Percentiles rank a stretch among this genome's conserved stretches.
phyloP scores from a whole-genome alignment of 106 monocot species.

The Dendrobium chrysotoxum region DNA sequence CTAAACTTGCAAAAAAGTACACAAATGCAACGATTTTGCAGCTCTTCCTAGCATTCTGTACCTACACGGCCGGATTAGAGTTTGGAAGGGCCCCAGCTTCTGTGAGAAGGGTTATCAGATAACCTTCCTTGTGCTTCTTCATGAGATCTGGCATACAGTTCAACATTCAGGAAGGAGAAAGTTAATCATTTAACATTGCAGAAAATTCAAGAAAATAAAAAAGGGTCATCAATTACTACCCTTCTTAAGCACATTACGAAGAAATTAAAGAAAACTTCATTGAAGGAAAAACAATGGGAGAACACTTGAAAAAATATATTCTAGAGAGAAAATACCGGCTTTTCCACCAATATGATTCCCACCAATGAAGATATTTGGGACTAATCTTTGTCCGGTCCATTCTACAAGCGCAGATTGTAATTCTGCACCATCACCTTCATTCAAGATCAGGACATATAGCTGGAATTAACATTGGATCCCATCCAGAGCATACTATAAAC shows the following conservation, averaged over 20 bases:
- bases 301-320: too few species aligned
- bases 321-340: constrained; percentile 34
- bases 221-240: too few species aligned
- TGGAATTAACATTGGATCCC: background rate
- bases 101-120: constrained; percentile 61
- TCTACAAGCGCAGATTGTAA: constrained; percentile 54
- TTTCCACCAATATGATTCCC: constrained; percentile 83
- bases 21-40: too few species aligned
- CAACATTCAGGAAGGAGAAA: background rate
- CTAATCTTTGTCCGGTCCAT: constrained; percentile 78
- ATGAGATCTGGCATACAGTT: constrained; percentile 24
- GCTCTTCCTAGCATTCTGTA: too few species aligned
- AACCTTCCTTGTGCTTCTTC: constrained; percentile 34
- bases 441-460: background rate
- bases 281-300: too few species aligned
- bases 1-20: too few species aligned
- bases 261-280: too few species aligned
- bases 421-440: constrained; percentile 67
- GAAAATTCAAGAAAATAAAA: too few species aligned
- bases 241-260: too few species aligned
- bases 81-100: constrained; percentile 57
- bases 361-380: constrained; percentile 82
- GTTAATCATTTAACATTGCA: background rate
- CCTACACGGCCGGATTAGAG: background rate
- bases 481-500: too few species aligned